A percentile compares a stretch with the other conserved stretches of the same genome.
Conservation (phyloP, 1,139 yeast genomes). For the Debaryomyces sp. region DNA sequence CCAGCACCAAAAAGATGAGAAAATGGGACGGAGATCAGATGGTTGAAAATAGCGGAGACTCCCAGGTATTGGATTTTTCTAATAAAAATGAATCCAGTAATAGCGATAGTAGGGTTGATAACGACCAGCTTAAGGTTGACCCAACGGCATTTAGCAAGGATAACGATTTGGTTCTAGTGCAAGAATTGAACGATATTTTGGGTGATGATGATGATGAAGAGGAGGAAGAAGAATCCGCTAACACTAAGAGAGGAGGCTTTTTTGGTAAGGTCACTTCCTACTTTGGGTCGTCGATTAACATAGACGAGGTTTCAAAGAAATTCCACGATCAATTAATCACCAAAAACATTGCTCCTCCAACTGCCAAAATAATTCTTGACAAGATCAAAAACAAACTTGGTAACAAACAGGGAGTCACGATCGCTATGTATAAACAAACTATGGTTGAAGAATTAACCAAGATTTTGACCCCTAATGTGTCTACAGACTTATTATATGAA, state of each 20-base stretch:
- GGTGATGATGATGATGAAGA: conserved; percentile 36
- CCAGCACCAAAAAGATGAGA: conserved; percentile 35
- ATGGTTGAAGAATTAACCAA: conserved; percentile 77
- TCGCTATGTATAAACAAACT: conserved; percentile 50
- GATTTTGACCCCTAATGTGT: conserved; percentile 88
- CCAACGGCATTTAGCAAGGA: conserved; percentile 38
- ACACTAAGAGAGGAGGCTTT: conserved; percentile 17
- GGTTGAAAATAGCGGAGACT: conserved; percentile 28
- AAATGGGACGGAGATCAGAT: conserved; percentile 48
- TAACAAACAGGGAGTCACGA: conserved; percentile 33
- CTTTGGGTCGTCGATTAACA: conserved; percentile 40
- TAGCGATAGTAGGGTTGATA: conserved; percentile 41
- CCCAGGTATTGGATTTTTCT: conserved; percentile 40
- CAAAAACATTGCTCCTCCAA: conserved; percentile 47
- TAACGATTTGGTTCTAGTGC: conserved; percentile 45
- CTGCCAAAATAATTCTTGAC: conserved; percentile 41
- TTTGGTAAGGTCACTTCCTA: conserved; percentile 40
- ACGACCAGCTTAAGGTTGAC: conserved; percentile 27
- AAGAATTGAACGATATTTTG: conserved; percentile 46
- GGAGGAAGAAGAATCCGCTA: conserved; percentile 19
- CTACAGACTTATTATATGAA: conserved; percentile 84
- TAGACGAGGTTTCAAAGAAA: conserved; percentile 44
- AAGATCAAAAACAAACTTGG: conserved; percentile 35
- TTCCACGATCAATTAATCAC: conserved; percentile 46
- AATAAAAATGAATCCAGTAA: conserved; percentile 18